phyloP scores from a whole-genome alignment of 805 yeast species.

The Sungouiozyma ichnusensis region DNA sequence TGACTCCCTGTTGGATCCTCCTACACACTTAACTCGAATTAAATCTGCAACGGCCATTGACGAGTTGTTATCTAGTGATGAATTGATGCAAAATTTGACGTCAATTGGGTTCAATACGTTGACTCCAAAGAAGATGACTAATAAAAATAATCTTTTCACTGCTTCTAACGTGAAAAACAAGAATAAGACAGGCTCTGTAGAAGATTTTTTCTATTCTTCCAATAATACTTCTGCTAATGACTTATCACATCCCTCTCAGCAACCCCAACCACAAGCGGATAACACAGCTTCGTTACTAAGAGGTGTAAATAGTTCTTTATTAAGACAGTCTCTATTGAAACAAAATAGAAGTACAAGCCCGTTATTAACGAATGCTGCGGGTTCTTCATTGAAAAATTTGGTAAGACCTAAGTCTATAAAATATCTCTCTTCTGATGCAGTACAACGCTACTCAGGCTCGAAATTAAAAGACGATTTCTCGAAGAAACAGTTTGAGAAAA shows the following conservation, averaged over 20 bases:
- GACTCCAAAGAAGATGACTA: constrained; percentile 7
- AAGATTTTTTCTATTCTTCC: constrained; percentile 36
- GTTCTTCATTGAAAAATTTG: constrained; percentile 6
- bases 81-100: constrained; percentile 25
- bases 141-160: constrained; percentile 9
- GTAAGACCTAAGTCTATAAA: constrained; percentile 21
- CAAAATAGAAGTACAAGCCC: constrained; percentile 3
- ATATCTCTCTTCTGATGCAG: neutral
- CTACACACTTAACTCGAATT: constrained; percentile 3
- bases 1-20: constrained; percentile 4
- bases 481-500: neutral
- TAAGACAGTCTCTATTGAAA: constrained; percentile 15
- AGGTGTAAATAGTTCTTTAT: constrained; percentile 20
- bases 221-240: constrained; percentile 2
- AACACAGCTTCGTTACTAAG: constrained; percentile 20
- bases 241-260: constrained; percentile 2
- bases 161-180: neutral
- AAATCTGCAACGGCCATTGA: constrained; percentile 7
- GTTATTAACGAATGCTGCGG: neutral
- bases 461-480: neutral
- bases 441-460: neutral
- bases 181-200: constrained; percentile 29
- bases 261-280: constrained; percentile 5
- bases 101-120: constrained; percentile 23
- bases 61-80: constrained; percentile 19